phyloP scores from a whole-genome alignment of 164 flowering plant species.

The Chimonanthus praecox region DNA sequence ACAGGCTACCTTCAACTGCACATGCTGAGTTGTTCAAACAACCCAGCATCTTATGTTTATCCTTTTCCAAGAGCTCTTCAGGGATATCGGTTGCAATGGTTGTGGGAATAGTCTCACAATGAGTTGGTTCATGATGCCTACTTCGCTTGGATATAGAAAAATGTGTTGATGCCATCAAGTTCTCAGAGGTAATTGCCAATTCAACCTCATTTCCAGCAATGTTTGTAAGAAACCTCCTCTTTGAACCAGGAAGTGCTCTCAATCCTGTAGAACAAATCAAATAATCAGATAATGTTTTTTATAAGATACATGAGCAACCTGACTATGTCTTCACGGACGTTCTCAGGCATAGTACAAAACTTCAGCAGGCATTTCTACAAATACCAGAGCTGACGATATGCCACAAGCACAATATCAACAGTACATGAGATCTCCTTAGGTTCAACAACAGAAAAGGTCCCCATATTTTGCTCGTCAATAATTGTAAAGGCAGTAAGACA shows the following conservation, averaged over 20 bases:
- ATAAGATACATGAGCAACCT: neutral
- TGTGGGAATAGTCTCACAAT: slow-evolving; percentile 19
- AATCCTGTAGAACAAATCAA: slow-evolving; percentile 38
- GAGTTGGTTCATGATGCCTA: slow-evolving; percentile 16
- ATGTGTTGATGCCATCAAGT: slow-evolving; percentile 5
- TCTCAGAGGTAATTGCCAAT: slow-evolving; percentile 6
- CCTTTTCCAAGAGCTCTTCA: slow-evolving; percentile 26
- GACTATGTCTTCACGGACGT: neutral
- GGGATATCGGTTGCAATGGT: slow-evolving; percentile 4
- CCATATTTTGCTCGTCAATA: no score
- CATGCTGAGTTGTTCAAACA: slow-evolving; percentile 44
- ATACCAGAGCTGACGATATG: neutral
- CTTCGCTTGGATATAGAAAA: slow-evolving; percentile 29
- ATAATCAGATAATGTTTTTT: neutral
- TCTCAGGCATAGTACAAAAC: neutral
- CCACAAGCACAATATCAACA: neutral
- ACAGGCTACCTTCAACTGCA: slow-evolving; percentile 66
- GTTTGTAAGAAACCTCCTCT: slow-evolving; percentile 47
- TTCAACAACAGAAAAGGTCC: neutral
- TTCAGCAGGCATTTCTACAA: neutral
- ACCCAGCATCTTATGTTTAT: slow-evolving; percentile 22
- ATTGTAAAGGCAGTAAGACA: neutral
- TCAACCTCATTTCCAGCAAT: slow-evolving; percentile 18
- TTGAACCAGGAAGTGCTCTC: slow-evolving; percentile 46
- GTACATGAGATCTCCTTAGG: neutral